These are phyloP conservation scores for Cladosporium sp. DNA, from an alignment of 2,329 filamentous ascomycete species.

Conservation along the genomic window DNA sequence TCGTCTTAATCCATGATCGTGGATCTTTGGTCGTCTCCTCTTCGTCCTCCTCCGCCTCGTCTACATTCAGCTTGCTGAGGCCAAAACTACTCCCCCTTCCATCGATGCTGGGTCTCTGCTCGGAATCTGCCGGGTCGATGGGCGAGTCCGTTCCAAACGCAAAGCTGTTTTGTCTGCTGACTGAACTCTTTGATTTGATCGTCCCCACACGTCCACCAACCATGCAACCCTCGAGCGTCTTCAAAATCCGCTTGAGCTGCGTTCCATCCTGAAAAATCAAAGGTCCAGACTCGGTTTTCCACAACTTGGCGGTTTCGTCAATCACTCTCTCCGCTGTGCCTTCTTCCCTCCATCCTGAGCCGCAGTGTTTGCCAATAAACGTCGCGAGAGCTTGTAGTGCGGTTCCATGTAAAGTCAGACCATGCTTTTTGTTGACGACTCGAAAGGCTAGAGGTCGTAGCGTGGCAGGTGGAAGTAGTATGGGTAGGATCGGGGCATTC, in stretches of 20 bases:
- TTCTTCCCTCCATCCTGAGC: conserved; percentile 93
- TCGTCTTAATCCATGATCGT: conserved; percentile 75
- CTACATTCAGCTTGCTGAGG: conserved; percentile 45
- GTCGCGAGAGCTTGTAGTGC: conserved; percentile 77
- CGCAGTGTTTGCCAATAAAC: conserved; percentile 91
- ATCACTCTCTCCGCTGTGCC: conserved; percentile 87
- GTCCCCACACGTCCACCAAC: conserved; percentile 67
- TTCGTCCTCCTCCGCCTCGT: conserved; percentile 53
- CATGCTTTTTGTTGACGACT: conserved; percentile 96
- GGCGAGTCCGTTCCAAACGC: conserved; percentile 49
- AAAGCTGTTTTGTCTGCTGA: conserved; percentile 61
- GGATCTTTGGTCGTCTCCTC: conserved; percentile 62
- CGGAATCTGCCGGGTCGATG: conserved; percentile 15
- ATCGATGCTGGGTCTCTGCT: conserved; percentile 40
- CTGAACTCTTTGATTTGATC: conserved; percentile 32
- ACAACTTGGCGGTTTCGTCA: conserved; percentile 83
- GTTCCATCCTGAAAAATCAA: conserved; percentile 83
- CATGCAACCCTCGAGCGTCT: conserved; percentile 82
- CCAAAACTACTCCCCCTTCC: conserved; percentile 60
- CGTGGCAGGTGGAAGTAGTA: conserved; percentile 80
- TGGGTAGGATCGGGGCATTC: conserved; percentile 66
- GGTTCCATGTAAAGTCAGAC: conserved; percentile 82
- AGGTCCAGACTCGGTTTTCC: conserved; percentile 84
- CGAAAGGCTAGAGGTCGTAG: conserved; percentile 87
- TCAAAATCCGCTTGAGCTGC: conserved; percentile 72